phyloP scores from a whole-genome alignment of 78 protist genomes.

The Speleostelium caveatum region DNA sequence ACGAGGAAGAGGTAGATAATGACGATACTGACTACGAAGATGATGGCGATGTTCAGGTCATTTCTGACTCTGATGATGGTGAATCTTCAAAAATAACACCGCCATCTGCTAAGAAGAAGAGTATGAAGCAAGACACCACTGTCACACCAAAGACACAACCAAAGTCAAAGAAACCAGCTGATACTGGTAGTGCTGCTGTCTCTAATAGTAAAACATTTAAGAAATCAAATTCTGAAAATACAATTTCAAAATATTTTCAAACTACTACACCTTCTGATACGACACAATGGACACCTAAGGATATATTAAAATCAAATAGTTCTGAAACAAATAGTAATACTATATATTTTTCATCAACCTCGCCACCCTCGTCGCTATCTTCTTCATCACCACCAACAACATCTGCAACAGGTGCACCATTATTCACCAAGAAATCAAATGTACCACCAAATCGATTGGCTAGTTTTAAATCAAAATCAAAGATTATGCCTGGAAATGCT shows the following conservation, averaged over 20 bases:
- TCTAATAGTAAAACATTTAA: background rate
- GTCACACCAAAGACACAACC: background rate
- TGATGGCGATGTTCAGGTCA: background rate
- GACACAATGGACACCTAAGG: slow-evolving; percentile 2
- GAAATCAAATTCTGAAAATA: background rate
- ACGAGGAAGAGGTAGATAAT: background rate
- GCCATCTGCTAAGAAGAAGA: background rate
- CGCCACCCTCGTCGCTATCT: background rate
- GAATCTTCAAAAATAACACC: background rate
- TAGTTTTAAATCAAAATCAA: no score
- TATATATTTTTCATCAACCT: background rate
- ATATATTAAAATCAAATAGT: background rate
- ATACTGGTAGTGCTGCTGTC: background rate
- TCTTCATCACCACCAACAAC: no score
- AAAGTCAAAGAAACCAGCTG: background rate
- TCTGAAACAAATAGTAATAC: background rate
- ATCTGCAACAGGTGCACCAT: background rate
- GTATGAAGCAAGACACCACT: background rate
- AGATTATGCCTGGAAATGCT: no score
- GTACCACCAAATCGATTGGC: no score
- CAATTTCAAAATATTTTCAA: background rate
- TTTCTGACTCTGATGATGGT: background rate
- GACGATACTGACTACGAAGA: background rate
- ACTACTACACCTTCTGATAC: background rate
- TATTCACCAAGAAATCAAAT: no score